Evolutionary conservation across 2,329 filamentous ascomycete species (phyloP), one percentile per base, ranked within the genome.

Genomic region (Ascochyta lentis): DNA sequence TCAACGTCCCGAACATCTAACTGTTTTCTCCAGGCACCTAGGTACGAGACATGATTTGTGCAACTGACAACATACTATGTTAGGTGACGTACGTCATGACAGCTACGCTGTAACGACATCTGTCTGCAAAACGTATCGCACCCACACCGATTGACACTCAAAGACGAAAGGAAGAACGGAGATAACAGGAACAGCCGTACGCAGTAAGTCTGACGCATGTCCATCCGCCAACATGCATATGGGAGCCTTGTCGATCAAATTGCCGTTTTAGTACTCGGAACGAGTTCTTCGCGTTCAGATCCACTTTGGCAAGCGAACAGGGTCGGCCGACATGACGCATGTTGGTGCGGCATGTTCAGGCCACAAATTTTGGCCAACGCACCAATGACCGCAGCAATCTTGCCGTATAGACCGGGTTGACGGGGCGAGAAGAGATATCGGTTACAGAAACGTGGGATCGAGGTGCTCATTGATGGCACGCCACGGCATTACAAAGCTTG

Each of bases 401-500:
- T 49, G 45, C 52, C 40, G 40, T 39, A 26, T 26, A 13, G 23
- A 45, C 40, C 29, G 35, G 24, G 9, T 41, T 39, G 37, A 50
- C 13, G 23, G 31, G 40, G 37, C 46, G 41, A 50, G 41, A 46
- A 49, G 19, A 46, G 46, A 49, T 45, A 40, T 55, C 41, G 29
- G 34, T 49, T 46, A 40, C 22, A 46, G 41, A 55, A 42, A 29
- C 19, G 41, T 35, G 26, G 13, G n/a, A 49, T 29, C 13, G 27
- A 34, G 37, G 5, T 45, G 45, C 26, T 45, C 27, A 45, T 46
- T n/a, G 19, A 55, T 26, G 24, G 40, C 16, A 31, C 35, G 13
- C n/a, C 40, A 27, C 15, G 35, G 22, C 44, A 40, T 24, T 23
- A 41, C 40, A 37, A 55, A 50, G 52, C 52, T 49, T 55, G 41